These are phyloP conservation scores for Tausonia pullulans DNA, from an alignment of 1,284 basidiomycete species.

Conservation along the genomic window DNA sequence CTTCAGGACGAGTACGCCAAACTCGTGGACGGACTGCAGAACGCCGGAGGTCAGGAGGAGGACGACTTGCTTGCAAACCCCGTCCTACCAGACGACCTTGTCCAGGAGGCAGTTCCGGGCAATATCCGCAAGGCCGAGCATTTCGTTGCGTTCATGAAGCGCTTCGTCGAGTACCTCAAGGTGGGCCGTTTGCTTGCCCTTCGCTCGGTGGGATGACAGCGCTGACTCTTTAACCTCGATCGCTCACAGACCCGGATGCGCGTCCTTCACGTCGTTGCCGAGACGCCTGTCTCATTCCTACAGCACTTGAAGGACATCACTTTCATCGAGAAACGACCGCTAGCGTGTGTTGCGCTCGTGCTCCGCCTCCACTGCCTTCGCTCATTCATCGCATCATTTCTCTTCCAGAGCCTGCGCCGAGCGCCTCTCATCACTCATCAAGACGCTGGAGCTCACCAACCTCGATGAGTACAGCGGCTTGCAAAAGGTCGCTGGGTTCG, in stretches of 20 bases:
- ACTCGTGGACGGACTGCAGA: conserved; percentile 87
- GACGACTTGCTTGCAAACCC: conserved; percentile 81
- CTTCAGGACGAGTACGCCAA: conserved; percentile 96
- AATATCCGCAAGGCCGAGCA: conserved; percentile 99
- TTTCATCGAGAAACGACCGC: conserved; percentile 91
- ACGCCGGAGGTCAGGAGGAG: conserved; percentile 53
- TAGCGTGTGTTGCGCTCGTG: conserved; percentile 49
- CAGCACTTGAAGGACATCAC: conserved; percentile 99
- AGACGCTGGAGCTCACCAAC: conserved; percentile 80
- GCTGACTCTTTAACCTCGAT: not conserved
- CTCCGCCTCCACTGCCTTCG: not conserved
- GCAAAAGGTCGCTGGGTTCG: conserved; percentile 93
- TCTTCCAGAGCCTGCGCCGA: conserved; percentile 81
- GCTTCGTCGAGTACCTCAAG: conserved; percentile 98
- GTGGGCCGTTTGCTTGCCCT: conserved; percentile 35
- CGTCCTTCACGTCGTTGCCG: conserved; percentile 97
- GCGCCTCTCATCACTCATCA: conserved; percentile 82
- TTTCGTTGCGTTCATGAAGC: conserved; percentile 95
- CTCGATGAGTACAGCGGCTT: conserved; percentile 84
- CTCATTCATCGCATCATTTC: not conserved
- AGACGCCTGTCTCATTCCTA: conserved; percentile 94
- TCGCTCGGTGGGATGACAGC: not conserved
- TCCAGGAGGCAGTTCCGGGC: conserved; percentile 91
- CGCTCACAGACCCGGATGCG: conserved; percentile 79
- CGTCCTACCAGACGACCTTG: conserved; percentile 89